Percentiles rank a stretch among this genome's conserved stretches.
Conservation (phyloP, 768 basidiomycete species). For the Mycena alexandri region DNA sequence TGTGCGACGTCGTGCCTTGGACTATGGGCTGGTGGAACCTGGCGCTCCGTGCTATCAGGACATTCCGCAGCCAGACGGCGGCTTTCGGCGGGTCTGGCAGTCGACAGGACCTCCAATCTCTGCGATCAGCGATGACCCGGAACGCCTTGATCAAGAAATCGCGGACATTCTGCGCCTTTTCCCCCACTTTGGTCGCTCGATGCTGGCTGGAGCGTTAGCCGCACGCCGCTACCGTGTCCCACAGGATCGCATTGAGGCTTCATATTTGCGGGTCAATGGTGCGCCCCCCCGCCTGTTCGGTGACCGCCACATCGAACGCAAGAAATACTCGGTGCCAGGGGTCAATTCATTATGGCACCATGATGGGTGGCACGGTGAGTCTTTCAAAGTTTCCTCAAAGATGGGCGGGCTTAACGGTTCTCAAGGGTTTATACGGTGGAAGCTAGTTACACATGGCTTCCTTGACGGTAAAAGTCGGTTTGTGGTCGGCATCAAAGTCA, state of each 20-base stretch:
- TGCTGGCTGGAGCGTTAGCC: conserved; percentile 29
- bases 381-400: not conserved
- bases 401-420: not conserved
- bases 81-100: not conserved
- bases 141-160: not conserved
- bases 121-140: not conserved
- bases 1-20: conserved; percentile 34
- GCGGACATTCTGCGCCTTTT: conserved; percentile 28
- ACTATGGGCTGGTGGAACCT: conserved; percentile 25
- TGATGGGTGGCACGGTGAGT: conserved; percentile 53
- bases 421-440: conserved; percentile 50
- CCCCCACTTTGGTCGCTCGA: conserved; percentile 27
- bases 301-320: conserved; percentile 22
- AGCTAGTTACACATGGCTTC: conserved; percentile 50
- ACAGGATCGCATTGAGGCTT: conserved; percentile 17
- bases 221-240: conserved; percentile 19
- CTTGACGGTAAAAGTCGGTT: conserved; percentile 48
- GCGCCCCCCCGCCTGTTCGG: conserved; percentile 25
- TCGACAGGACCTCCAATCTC: not conserved
- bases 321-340: conserved; percentile 44
- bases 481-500: conserved; percentile 49
- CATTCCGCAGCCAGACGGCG: not conserved
- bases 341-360: conserved; percentile 52
- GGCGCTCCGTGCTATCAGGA: not conserved
- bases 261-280: conserved; percentile 28